A percentile compares a stretch with the other conserved stretches of the same genome.
Evolutionary conservation across 2,329 filamentous ascomycete genomes (phyloP).

Genomic region (Pestalotiopsis sp.): DNA sequence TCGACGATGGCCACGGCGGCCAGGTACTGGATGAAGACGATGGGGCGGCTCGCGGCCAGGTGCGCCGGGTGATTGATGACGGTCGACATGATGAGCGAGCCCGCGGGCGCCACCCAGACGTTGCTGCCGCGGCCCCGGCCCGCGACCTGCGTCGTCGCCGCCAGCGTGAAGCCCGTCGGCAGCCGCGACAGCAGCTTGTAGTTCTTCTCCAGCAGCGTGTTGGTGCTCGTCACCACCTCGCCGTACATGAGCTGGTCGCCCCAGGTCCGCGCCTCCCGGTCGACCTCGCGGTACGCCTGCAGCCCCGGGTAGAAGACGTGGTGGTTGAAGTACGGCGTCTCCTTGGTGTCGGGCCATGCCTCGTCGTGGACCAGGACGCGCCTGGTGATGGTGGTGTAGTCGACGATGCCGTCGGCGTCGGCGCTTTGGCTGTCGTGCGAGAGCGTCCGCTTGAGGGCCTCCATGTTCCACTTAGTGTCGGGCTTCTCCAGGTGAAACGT

Average conservation of each 20-base stretch:
- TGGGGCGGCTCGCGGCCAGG: slow-evolving; percentile 71
- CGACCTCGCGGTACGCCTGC: slow-evolving; percentile 62
- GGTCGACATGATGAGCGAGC: slow-evolving; percentile 84
- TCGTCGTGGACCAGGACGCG: slow-evolving; percentile 73
- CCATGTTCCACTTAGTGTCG: slow-evolving; percentile 61
- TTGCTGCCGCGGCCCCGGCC: slow-evolving; percentile 88
- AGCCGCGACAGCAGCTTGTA: slow-evolving; percentile 73
- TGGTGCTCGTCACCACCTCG: slow-evolving; percentile 92
- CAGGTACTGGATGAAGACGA: slow-evolving; percentile 94
- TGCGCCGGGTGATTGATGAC: slow-evolving; percentile 82
- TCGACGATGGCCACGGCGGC: slow-evolving; percentile 85
- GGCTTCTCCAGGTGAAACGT: slow-evolving; percentile 77
- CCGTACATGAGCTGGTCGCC: slow-evolving; percentile 82
- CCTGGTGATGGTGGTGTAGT: slow-evolving; percentile 77
- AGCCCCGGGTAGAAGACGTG: slow-evolving; percentile 76
- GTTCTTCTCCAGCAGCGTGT: slow-evolving; percentile 92
- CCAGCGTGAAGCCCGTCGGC: slow-evolving; percentile 83
- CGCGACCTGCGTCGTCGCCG: slow-evolving; percentile 85
- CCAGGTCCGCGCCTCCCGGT: slow-evolving; percentile 65
- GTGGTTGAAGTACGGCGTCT: slow-evolving; percentile 88
- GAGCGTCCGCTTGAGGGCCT: slow-evolving; percentile 57
- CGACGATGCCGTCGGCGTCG: slow-evolving; percentile 60
- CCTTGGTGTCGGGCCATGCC: slow-evolving; percentile 66
- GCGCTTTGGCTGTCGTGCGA: slow-evolving; percentile 26
- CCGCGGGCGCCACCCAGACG: slow-evolving; percentile 91